Evolutionary conservation across 768 basidiomycete species (phyloP).

Genomic region (Tricholoma saponaceum): DNA sequence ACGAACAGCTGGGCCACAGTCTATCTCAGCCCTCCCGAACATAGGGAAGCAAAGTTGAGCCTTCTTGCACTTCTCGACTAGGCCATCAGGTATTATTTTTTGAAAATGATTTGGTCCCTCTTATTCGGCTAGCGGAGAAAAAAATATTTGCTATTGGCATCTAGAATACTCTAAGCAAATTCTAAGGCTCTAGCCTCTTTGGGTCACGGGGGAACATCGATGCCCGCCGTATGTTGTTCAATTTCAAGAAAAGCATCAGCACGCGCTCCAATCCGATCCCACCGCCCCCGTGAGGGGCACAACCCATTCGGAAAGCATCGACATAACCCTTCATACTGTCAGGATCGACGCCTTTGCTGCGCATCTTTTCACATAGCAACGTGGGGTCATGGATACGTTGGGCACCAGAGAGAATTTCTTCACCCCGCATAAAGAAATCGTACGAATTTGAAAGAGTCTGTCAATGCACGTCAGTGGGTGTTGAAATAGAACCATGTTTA

Average conservation of each 20-base stretch:
- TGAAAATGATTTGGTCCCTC: too few relatives aligned
- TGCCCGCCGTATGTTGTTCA: conserved; percentile 92
- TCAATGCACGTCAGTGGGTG: conserved; percentile 6
- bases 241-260: conserved; percentile 95
- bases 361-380: conserved; percentile 83
- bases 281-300: conserved; percentile 94
- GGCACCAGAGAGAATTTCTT: conserved; percentile 97
- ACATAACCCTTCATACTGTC: conserved; percentile 89
- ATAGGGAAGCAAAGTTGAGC: too few relatives aligned
- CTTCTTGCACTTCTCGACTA: too few relatives aligned
- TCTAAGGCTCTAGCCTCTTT: conserved; percentile 84
- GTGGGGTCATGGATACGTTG: conserved; percentile 94
- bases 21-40: too few relatives aligned
- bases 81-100: too few relatives aligned
- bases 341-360: conserved; percentile 82
- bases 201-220: conserved; percentile 97
- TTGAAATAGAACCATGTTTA: neutral
- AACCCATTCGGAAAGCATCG: conserved; percentile 93
- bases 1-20: too few relatives aligned
- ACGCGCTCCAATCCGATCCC: conserved; percentile 95
- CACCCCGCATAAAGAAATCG: conserved; percentile 99
- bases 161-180: conserved; percentile 1
- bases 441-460: conserved; percentile 95
- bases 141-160: too few relatives aligned
- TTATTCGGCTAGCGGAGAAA: too few relatives aligned